Conservation (phyloP, 208 protist species). For the Strigomonas oncopelti region DNA sequence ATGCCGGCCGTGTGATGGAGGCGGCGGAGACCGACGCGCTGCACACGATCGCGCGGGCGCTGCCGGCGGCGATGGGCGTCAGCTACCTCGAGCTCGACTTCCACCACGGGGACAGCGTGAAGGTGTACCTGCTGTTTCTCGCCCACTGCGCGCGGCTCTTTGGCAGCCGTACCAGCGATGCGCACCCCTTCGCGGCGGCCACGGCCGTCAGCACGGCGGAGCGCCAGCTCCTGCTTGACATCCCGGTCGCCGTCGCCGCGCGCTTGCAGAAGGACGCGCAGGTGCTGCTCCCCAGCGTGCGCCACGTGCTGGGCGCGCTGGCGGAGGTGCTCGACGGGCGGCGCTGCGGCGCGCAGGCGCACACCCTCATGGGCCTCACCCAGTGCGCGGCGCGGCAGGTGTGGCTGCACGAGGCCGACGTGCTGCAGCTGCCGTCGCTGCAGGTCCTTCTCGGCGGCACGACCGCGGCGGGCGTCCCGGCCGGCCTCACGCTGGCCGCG, state of each 20-base stretch:
- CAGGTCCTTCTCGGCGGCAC: background rate
- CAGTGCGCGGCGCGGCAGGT: conserved; percentile 53
- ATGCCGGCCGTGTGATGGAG: conserved; percentile 56
- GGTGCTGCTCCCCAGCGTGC: conserved; percentile 46
- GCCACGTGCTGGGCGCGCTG: conserved; percentile 36
- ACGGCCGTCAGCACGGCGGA: conserved; percentile 3
- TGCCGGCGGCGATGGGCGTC: conserved; percentile 44
- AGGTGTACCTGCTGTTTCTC: conserved; percentile 71
- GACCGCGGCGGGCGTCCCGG: background rate
- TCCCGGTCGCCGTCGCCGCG: conserved; percentile 38
- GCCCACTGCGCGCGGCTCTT: conserved; percentile 63
- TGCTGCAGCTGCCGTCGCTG: conserved; percentile 47
- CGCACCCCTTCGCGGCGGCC: conserved; percentile 1
- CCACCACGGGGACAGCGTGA: conserved; percentile 26
- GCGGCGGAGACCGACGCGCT: conserved; percentile 55
- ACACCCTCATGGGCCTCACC: conserved; percentile 53
- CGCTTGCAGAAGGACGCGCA: conserved; percentile 43
- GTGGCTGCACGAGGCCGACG: conserved; percentile 48
- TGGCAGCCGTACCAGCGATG: background rate
- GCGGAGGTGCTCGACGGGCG: conserved; percentile 61
- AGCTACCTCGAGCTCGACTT: conserved; percentile 72
- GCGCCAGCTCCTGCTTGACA: conserved; percentile 4
- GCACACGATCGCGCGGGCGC: conserved; percentile 56
- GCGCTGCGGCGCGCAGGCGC: conserved; percentile 26
- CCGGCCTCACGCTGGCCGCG: background rate